Base-by-base conservation (phyloP, 2,329 filamentous ascomycete species). In the Clonostachys rosea region DNA sequence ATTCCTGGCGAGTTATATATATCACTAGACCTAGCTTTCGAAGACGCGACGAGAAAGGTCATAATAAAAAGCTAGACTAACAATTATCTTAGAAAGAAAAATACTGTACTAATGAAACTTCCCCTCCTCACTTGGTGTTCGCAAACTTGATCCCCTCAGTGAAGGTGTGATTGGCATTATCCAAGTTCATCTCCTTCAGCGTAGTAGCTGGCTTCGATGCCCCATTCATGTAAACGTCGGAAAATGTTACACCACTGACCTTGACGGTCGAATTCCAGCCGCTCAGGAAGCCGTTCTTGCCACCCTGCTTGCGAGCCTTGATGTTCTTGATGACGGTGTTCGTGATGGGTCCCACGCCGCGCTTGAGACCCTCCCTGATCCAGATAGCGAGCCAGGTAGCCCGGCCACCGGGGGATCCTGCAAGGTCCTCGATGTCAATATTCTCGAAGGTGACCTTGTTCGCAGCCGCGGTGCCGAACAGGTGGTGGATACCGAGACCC, bases 401-500 rank as follows among this genome's bases (percentile, higher is more conserved):
- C 14, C 34, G 36, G 7, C 44, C 44, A 16, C 44, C 44, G 18
- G 44, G 44, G 5, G 36, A 10, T 9, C 44, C 44, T 13, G 12
- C 16, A n/a, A 46, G 44, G 12, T 30, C 34, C 37, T 46, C 44
- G 17, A 46, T 46, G 35, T 40, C 37, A 36, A 46, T 46, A 33
- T 46, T 41, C 14, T 46, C 44, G 20, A 46, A 46, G 6, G 37
- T 36, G 24, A 46, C 41, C 13, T 46, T 41, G n/a, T 24, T 40
- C 12, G 44, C 44, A 9, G n/a, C 24, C 6, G 10, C 17, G 6
- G n/a, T 40, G 20, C 44, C 44, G 24, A 46, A 46, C 17, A 40
- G 36, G n/a, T 46, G 44, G 24, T 46, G 44, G 36, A 46, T 24
- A 7, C 35, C 44, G 4, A 46, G 40, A 10, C 44, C 44, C 5